These are phyloP conservation scores for Cryptococcus sp. DNA, from an alignment of 1,284 basidiomycete genomes.

Conservation along the genomic window DNA sequence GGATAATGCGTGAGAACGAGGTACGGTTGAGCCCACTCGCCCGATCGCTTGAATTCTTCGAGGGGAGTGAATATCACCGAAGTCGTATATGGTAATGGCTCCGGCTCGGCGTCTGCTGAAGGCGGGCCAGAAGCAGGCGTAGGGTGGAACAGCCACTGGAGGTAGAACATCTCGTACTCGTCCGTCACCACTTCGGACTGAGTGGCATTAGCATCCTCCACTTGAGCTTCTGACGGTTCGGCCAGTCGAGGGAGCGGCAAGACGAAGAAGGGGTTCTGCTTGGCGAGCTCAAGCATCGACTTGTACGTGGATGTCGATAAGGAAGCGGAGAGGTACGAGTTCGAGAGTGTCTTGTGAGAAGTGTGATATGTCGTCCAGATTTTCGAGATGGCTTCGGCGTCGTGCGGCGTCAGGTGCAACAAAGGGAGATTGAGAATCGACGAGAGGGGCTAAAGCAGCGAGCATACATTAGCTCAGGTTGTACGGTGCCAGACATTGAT, in stretches of 20 bases:
- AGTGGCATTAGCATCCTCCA: conserved; percentile 1
- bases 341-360: conserved; percentile 71
- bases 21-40: conserved; percentile 86
- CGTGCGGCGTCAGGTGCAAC: conserved; percentile 69
- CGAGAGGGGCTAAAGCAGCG: conserved; percentile 65
- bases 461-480: not conserved
- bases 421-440: conserved; percentile 76
- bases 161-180: conserved; percentile 80
- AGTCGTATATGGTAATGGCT: conserved; percentile 48
- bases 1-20: conserved; percentile 91
- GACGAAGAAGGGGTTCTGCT: conserved; percentile 72
- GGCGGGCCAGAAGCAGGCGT: conserved; percentile 58
- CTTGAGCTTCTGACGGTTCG: not conserved
- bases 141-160: conserved; percentile 81
- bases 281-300: conserved; percentile 66
- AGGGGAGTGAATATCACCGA: conserved; percentile 89
- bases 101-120: conserved; percentile 52
- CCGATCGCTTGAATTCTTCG: conserved; percentile 88
- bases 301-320: conserved; percentile 73
- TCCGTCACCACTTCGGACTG: conserved; percentile 54
- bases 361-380: conserved; percentile 90
- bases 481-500: not conserved
- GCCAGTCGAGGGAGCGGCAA: conserved; percentile 65
- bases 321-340: conserved; percentile 78
- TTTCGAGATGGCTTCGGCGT: conserved; percentile 68